A percentile compares a stretch with the other conserved stretches of the same genome.
Evolutionary conservation across 225 moss, liverwort and hornwort genomes (phyloP).

Genomic region (Antitrichia curtipendula): DNA sequence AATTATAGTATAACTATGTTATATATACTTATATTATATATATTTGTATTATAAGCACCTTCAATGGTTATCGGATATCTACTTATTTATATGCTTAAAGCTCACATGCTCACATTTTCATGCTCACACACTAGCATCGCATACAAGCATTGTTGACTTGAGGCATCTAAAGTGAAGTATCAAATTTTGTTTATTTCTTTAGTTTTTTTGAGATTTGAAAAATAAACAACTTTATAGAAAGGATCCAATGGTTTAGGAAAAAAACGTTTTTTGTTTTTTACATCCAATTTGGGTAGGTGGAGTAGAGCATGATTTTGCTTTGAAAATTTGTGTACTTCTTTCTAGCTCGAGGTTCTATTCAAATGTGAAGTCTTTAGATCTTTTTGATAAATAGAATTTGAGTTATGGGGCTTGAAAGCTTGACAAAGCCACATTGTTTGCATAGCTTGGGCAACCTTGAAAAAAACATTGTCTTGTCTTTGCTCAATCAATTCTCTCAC

Average conservation of each 20-base stretch:
- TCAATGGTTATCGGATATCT: too few species aligned
- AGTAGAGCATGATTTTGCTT: neutral
- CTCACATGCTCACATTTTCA: too few species aligned
- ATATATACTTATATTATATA: too few species aligned
- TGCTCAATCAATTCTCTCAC: neutral
- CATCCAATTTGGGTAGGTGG: neutral
- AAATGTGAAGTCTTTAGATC: neutral
- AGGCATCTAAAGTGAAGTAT: neutral
- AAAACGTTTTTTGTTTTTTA: neutral
- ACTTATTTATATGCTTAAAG: too few species aligned
- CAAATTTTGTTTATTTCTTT: neutral
- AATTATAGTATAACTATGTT: too few species aligned
- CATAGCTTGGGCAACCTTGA: neutral
- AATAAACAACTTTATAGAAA: rapidly evolving
- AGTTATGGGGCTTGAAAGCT: neutral
- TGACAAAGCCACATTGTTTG: neutral
- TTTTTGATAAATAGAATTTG: neutral
- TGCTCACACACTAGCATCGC: too few species aligned
- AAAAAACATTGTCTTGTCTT: neutral
- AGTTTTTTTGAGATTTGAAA: neutral
- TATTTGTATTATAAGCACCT: too few species aligned
- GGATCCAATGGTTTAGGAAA: neutral
- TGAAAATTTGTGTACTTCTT: neutral
- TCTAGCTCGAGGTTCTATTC: too few species aligned
- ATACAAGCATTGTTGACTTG: too few species aligned